Evolutionary conservation across 768 basidiomycete genomes (phyloP).

Genomic region (Mycena galopus): DNA sequence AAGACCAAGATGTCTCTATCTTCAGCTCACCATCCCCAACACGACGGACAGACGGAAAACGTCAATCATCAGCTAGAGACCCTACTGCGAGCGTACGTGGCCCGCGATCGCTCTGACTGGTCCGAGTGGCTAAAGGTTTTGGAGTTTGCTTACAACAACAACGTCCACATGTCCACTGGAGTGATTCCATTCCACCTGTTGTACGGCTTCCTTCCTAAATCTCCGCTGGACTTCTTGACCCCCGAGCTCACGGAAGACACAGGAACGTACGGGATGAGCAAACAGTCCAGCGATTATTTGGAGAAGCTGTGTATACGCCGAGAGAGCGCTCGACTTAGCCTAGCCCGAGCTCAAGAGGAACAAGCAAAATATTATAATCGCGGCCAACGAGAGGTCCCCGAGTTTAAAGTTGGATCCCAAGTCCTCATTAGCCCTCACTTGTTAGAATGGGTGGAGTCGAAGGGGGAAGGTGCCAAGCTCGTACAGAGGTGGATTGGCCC

Average conservation of each 20-base stretch:
- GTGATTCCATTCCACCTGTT: neutral
- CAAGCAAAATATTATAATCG: neutral
- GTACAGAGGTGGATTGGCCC: too few relatives aligned
- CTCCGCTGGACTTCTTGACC: neutral
- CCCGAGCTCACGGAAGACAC: too few relatives aligned
- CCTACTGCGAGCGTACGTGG: too few relatives aligned
- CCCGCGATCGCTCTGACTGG: too few relatives aligned
- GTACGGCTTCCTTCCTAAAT: neutral
- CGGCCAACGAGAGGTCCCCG: neutral
- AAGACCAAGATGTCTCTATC: too few relatives aligned
- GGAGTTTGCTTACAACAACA: neutral
- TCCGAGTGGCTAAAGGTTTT: neutral
- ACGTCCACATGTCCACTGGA: neutral
- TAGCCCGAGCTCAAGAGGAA: neutral
- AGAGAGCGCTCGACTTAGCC: neutral
- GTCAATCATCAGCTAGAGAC: too few relatives aligned
- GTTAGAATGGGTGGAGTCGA: too few relatives aligned
- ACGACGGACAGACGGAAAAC: too few relatives aligned
- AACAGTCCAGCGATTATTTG: neutral
- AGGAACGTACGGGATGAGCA: neutral
- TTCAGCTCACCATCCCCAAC: too few relatives aligned
- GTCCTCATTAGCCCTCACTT: too few relatives aligned
- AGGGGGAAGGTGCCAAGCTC: too few relatives aligned
- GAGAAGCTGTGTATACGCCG: neutral
- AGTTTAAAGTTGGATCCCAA: neutral